A percentile compares a stretch with the other conserved stretches of the same genome.
Evolutionary conservation across 2,329 filamentous ascomycete genomes (phyloP).

Genomic region (Hypoxylon sp.): DNA sequence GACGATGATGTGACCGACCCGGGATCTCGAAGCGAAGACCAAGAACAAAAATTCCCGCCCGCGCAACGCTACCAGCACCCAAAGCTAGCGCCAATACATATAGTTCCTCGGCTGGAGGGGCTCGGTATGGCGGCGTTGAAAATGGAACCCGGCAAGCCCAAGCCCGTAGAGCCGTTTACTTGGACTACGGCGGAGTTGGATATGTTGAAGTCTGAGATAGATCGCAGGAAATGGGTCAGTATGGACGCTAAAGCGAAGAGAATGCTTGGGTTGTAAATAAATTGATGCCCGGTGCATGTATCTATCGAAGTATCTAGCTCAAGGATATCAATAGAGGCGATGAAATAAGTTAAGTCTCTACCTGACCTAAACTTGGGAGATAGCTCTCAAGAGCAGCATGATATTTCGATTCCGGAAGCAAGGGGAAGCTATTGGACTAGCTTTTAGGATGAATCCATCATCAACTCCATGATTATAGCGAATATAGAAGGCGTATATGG

Average conservation of each 20-base stretch:
- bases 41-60: neutral
- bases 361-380: neutral
- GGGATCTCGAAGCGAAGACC: neutral
- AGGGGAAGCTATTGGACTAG: neutral
- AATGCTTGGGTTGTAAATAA: neutral
- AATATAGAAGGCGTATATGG: neutral
- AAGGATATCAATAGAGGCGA: neutral
- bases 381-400: neutral
- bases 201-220: neutral
- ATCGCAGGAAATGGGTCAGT: neutral
- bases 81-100: neutral
- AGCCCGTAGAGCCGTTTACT: neutral
- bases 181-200: neutral
- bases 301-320: neutral
- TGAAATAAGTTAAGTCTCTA: neutral
- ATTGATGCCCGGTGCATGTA: too few species aligned
- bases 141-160: neutral
- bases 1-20: neutral
- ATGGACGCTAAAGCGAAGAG: neutral
- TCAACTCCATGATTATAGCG: neutral
- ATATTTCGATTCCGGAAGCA: neutral
- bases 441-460: neutral
- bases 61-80: neutral
- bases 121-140: neutral
- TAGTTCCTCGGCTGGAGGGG: neutral